Percentiles rank a stretch among this genome's conserved stretches.
These are phyloP conservation scores for Pseudogymnoascus sp. DNA, from an alignment of 2,329 filamentous ascomycete genomes.

Conservation along the genomic window DNA sequence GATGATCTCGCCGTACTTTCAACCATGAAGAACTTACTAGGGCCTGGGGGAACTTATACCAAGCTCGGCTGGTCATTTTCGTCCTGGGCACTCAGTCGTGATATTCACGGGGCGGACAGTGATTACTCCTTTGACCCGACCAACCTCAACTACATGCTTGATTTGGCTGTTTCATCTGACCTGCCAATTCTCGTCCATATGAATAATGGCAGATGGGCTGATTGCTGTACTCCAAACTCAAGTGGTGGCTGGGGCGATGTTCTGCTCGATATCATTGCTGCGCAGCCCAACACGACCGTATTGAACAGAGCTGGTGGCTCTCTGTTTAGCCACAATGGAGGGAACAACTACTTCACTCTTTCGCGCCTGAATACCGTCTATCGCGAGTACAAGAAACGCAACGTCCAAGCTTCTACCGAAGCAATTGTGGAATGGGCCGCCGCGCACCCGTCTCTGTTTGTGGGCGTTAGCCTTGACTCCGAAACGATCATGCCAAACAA, in stretches of 20 bases:
- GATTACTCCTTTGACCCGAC: conserved; percentile 16
- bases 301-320: conserved; percentile 8
- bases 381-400: conserved; percentile 15
- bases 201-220: conserved; percentile 16
- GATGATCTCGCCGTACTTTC: conserved; percentile 13
- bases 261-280: conserved; percentile 14
- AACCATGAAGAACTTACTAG: conserved; percentile 12
- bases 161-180: background rate
- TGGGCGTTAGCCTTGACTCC: conserved; percentile 14
- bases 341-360: conserved; percentile 14
- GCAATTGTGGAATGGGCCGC: conserved; percentile 11
- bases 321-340: conserved; percentile 10
- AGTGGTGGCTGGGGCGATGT: conserved; percentile 15
- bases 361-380: conserved; percentile 8
- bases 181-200: conserved; percentile 16
- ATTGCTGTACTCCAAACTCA: conserved; percentile 16
- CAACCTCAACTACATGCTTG: conserved; percentile 15
- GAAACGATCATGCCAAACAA: conserved; percentile 13
- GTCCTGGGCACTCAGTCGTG: conserved; percentile 16
- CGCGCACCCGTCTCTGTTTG: conserved; percentile 12
- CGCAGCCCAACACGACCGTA: conserved; percentile 13
- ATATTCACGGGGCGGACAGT: conserved; percentile 10
- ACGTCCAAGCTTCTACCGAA: conserved; percentile 13
- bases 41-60: conserved; percentile 12
- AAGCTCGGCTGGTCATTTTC: conserved; percentile 17